These are phyloP conservation scores for Cornus suecica DNA, from an alignment of 148 eudicot species.

Conservation along the genomic window DNA sequence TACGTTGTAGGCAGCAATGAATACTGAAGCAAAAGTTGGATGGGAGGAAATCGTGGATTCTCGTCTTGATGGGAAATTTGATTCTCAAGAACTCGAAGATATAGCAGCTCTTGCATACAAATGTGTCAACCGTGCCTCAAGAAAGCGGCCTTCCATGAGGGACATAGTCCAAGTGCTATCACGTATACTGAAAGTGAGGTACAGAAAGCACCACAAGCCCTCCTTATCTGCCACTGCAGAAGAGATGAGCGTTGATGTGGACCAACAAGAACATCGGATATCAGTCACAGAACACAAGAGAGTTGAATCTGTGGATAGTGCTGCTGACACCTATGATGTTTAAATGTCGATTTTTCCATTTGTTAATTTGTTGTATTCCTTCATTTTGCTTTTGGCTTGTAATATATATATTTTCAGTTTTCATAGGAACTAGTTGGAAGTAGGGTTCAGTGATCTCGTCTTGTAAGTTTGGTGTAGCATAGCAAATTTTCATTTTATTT, in stretches of 20 bases:
- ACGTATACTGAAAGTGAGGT: constrained; percentile 49
- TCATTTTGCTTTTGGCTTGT: constrained; percentile 20
- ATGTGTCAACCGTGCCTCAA: constrained; percentile 61
- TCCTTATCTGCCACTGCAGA: constrained; percentile 51
- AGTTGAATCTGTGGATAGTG: constrained; percentile 67
- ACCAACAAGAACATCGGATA: constrained; percentile 19
- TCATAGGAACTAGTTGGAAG: constrained; percentile 14
- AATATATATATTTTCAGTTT: constrained; percentile 24
- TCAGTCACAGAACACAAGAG: constrained; percentile 47
- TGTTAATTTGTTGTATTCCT: constrained; percentile 16
- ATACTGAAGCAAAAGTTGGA: constrained; percentile 70
- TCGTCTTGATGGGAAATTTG: constrained; percentile 68
- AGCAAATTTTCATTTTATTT: not conserved
- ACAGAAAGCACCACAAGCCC: constrained; percentile 36
- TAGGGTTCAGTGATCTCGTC: constrained; percentile 4
- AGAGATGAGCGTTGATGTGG: constrained; percentile 46
- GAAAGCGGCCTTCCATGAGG: constrained; percentile 83
- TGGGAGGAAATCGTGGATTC: constrained; percentile 93
- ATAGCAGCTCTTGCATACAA: constrained; percentile 80
- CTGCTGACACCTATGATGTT: constrained; percentile 36
- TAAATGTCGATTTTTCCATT: constrained; percentile 11
- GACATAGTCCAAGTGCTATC: constrained; percentile 80
- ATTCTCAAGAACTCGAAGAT: constrained; percentile 66
- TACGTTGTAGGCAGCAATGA: constrained; percentile 80
- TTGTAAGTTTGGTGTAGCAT: not conserved